Percentiles rank a stretch among this genome's conserved stretches.
Conservation (phyloP, 1,139 yeast species). For the Kurtzmaniella quercitrusa region DNA sequence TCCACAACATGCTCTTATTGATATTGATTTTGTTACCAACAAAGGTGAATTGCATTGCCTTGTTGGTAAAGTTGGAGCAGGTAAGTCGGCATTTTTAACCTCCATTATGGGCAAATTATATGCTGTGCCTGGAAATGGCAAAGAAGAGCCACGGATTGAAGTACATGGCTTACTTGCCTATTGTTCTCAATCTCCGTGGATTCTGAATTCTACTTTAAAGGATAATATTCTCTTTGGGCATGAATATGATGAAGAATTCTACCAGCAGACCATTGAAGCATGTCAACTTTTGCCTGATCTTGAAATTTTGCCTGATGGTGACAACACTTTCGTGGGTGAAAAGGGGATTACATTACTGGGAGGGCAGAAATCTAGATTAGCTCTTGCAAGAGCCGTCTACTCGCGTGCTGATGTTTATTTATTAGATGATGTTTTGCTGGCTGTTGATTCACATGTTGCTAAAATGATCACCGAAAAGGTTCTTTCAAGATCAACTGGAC, state of each 20-base stretch:
- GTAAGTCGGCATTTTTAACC: constrained; percentile 24
- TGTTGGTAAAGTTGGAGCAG: constrained; percentile 24
- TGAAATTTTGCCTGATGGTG: constrained; percentile 79
- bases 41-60: constrained; percentile 18
- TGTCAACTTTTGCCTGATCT: constrained; percentile 87
- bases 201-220: constrained; percentile 87
- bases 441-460: constrained; percentile 95
- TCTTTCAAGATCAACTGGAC: constrained; percentile 16
- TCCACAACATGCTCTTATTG: constrained; percentile 15
- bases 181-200: constrained; percentile 79
- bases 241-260: constrained; percentile 74
- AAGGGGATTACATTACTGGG: constrained; percentile 96
- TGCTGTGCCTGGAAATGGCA: constrained; percentile 10
- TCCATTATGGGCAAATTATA: constrained; percentile 25
- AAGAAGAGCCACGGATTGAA: constrained; percentile 31
- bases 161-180: constrained; percentile 73
- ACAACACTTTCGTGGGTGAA: constrained; percentile 89
- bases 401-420: constrained; percentile 90
- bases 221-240: constrained; percentile 91
- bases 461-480: constrained; percentile 52
- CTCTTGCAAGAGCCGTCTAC: constrained; percentile 93
- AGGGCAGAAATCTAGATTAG: constrained; percentile 93
- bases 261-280: constrained; percentile 74
- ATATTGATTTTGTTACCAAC: constrained; percentile 18
- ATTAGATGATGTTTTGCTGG: constrained; percentile 80